These are phyloP conservation scores for Pinus tabuliformis DNA, from an alignment of 75 land plant genomes.

Conservation along the genomic window DNA sequence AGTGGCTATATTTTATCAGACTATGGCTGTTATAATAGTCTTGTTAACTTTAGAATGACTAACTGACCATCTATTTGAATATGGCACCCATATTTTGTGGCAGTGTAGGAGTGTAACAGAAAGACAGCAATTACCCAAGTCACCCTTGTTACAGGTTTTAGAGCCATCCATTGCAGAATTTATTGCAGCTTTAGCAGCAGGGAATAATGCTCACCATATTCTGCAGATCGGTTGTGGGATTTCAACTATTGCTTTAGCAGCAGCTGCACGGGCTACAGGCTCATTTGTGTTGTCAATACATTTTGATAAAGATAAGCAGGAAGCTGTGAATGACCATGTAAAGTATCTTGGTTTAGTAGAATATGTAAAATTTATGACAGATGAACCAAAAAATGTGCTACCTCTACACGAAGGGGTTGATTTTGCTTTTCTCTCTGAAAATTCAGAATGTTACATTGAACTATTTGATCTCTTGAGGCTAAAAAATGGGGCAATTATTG, in stretches of 20 bases:
- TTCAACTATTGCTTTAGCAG: slow-evolving; percentile 42
- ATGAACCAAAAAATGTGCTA: slow-evolving; percentile 29
- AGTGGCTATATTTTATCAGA: slow-evolving; percentile 1
- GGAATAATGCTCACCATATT: slow-evolving; percentile 33
- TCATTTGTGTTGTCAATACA: slow-evolving; percentile 20
- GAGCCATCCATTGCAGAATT: slow-evolving; percentile 48
- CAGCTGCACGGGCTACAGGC: slow-evolving; percentile 38
- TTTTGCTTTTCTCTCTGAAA: slow-evolving; percentile 32
- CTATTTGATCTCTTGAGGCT: slow-evolving; percentile 40
- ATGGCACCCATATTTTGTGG: slow-evolving; percentile 9
- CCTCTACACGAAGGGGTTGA: slow-evolving; percentile 25
- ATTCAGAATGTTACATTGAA: slow-evolving; percentile 27
- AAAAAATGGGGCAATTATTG: slow-evolving; percentile 33
- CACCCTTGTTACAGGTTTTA: slow-evolving; percentile 3
- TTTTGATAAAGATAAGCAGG: slow-evolving; percentile 27
- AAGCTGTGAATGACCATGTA: slow-evolving; percentile 17
- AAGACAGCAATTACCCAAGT: slow-evolving; percentile 13
- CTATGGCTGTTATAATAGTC: neutral
- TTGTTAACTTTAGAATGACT: neutral
- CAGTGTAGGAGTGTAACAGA: slow-evolving; percentile 37
- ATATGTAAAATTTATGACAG: slow-evolving; percentile 29
- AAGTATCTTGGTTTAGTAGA: slow-evolving; percentile 29
- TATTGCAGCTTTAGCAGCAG: slow-evolving; percentile 42
- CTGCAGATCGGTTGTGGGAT: slow-evolving; percentile 46
- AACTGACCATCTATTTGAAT: slow-evolving; percentile 5